Evolutionary conservation across 257 asterid genomes (phyloP).

Genomic region (Scutellaria baicalensis): DNA sequence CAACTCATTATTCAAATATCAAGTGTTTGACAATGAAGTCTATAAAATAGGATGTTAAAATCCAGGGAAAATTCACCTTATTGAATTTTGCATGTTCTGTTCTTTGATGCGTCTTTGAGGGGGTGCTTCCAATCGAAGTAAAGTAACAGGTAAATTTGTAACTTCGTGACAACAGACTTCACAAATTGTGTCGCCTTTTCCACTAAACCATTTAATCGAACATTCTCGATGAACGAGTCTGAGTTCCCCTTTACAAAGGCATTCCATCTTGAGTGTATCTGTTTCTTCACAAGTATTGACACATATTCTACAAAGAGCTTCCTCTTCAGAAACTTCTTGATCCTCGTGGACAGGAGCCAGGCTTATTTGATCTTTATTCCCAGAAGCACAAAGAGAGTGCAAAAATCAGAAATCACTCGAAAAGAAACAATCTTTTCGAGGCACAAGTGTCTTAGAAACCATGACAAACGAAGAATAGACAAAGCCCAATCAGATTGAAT

Average conservation of each 20-base stretch:
- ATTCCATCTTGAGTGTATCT: conserved; percentile 73
- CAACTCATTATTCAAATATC: neutral
- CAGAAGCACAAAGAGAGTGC: conserved; percentile 7
- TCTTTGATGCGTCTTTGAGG: conserved; percentile 35
- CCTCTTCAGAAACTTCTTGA: conserved; percentile 96
- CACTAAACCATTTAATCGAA: conserved; percentile 86
- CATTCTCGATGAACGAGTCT: conserved; percentile 71
- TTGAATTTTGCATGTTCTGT: conserved; percentile 29
- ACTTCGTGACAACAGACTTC: conserved; percentile 89
- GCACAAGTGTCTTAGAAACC: neutral
- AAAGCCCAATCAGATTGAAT: neutral
- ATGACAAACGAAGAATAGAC: neutral
- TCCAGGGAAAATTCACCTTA: conserved; percentile 16
- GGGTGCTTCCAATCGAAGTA: conserved; percentile 53
- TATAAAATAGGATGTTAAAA: neutral
- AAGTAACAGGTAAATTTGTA: conserved; percentile 69
- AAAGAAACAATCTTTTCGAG: neutral
- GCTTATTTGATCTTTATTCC: conserved; percentile 53
- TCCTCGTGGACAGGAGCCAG: conserved; percentile 59
- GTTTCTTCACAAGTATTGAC: conserved; percentile 71
- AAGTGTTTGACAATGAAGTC: neutral
- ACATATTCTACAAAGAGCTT: conserved; percentile 93
- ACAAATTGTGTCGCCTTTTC: conserved; percentile 52
- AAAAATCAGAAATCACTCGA: neutral
- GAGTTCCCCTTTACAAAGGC: conserved; percentile 93